Evolutionary conservation across 768 basidiomycete genomes (phyloP).

Genomic region (Pleurotus tuber-regium): DNA sequence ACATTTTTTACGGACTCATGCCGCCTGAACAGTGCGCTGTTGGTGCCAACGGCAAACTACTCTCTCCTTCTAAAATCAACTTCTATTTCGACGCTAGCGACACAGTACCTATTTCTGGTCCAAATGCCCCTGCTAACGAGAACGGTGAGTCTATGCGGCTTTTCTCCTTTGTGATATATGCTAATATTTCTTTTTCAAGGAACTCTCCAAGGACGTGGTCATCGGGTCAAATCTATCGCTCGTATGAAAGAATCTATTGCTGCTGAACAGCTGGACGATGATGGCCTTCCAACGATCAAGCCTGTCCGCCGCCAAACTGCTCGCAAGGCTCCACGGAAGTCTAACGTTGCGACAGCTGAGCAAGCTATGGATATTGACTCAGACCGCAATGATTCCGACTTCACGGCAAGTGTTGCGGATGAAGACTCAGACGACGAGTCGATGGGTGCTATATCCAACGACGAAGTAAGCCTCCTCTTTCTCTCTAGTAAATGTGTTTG

Average conservation of each 20-base stretch:
- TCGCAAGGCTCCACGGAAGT: not conserved
- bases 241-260: not conserved
- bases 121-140: not conserved
- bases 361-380: not conserved
- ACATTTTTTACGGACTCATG: not conserved
- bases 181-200: not conserved
- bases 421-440: not conserved
- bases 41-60: not conserved
- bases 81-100: slow-evolving; percentile 2
- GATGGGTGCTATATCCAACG: not conserved
- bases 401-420: not conserved
- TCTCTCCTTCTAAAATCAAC: not conserved
- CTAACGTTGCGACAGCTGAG: too few species aligned
- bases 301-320: too few species aligned
- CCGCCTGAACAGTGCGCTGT: not conserved
- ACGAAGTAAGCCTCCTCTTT: not conserved
- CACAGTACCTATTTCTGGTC: slow-evolving; percentile 5
- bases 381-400: not conserved
- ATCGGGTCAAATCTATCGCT: not conserved
- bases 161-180: not conserved
- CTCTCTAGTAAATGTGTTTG: not conserved
- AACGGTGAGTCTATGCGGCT: not conserved
- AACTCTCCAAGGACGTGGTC: not conserved
- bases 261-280: not conserved
- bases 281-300: not conserved